Base-by-base conservation (phyloP, 768 basidiomycete species). In the Lactarius quietus region DNA sequence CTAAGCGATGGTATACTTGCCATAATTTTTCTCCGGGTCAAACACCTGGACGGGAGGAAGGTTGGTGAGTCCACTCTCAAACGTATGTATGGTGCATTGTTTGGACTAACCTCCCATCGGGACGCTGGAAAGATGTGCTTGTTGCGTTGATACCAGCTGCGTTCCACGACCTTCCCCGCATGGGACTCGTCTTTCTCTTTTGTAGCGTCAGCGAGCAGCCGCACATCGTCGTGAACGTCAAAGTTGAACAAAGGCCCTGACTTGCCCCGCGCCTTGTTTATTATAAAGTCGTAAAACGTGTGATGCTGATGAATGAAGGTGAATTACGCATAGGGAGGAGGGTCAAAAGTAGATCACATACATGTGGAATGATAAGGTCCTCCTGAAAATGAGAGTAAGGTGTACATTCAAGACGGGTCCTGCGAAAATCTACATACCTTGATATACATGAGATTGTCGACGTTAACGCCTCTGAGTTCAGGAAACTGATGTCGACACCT, bases 41-140 rank as follows among this genome's bases (percentile, higher is more conserved):
- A 94, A 98, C 8, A 97, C 85, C 90, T 92, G 59, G 6, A 51
- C 48, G 23, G 12, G n/a, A 23, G 5, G 48, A 15, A 28, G 26
- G 66, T 61, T 18, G 68, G 62, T 23, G 15, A 26, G 23, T 15
- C 45, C 23, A 14, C 48, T 26, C 48, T 26, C 33, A 28, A 57
- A 26, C 18, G 18, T 38, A 36, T 53, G 52, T 3, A 6, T 28
- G 55, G 33, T 55, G 18, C 33, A 23, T 58, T n/a, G n/a, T n/a
- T n/a, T 31, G 53, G n/a, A 76, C 88, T 69, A 69, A 88, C 91
- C 88, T 98, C 95, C 95, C 95, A 98, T 71, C 95, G 80, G 6
- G 92, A 95, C 1, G 94, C 94, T 18, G 96, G 96, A 74, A 98
- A 98, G 41, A 98, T 97, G 73, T 98, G 97, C 69, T 98, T 99